Conservation (phyloP, 2,329 filamentous ascomycete genomes). For the Neonectria neomacrospora region DNA sequence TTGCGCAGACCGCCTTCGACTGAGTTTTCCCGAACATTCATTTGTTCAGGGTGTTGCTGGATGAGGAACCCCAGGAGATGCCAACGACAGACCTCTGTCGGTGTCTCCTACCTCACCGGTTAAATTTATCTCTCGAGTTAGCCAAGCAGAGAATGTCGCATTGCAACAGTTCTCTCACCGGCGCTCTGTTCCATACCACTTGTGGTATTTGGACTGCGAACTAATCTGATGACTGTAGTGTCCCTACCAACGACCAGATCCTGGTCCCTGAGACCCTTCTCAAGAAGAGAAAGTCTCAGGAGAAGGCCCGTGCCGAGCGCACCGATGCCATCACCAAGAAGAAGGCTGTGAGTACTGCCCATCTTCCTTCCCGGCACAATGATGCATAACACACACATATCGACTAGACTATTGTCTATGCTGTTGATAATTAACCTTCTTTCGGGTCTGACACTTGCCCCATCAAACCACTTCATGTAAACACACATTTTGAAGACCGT, state of each 20-base stretch:
- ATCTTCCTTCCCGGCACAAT: conserved; percentile 59
- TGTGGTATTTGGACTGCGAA: conserved; percentile 75
- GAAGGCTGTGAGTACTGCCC: conserved; percentile 81
- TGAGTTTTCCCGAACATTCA: conserved; percentile 53
- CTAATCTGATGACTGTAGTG: conserved; percentile 79
- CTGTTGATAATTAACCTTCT: conserved; percentile 99
- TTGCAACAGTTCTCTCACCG: conserved; percentile 91
- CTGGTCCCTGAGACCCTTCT: conserved; percentile 99
- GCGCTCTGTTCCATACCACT: conserved; percentile 73
- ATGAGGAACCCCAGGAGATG: conserved; percentile 63
- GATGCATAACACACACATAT: conserved; percentile 86
- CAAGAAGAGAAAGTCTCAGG: conserved; percentile 99
- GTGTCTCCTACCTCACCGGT: conserved; percentile 72
- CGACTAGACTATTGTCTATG: conserved; percentile 98
- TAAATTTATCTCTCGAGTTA: conserved; percentile 84
- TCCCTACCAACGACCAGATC: conserved; percentile 94
- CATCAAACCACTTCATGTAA: conserved; percentile 42
- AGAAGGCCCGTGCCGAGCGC: conserved; percentile 96
- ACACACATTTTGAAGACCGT: conserved; percentile 28
- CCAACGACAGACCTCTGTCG: conserved; percentile 7
- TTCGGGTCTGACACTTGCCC: conserved; percentile 89
- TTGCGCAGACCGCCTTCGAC: conserved; percentile 45
- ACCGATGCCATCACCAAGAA: conserved; percentile 82
- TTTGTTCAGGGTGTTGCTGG: conserved; percentile 77
- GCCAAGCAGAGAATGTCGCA: conserved; percentile 91